Evolutionary conservation across 768 basidiomycete species (phyloP).

Genomic region (Tephrocybe sp.): DNA sequence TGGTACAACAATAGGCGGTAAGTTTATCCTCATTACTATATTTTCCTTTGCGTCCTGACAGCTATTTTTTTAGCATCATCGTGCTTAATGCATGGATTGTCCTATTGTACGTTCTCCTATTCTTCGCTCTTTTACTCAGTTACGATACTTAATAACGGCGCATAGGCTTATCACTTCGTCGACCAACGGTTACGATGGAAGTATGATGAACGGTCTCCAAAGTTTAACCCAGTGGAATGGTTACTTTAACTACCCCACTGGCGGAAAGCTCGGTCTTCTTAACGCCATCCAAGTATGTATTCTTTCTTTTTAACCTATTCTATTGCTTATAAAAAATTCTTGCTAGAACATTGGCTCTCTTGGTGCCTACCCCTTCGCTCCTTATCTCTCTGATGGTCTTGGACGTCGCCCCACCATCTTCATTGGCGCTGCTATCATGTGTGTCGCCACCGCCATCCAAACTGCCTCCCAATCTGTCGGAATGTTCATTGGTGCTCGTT

Average conservation of each 20-base stretch:
- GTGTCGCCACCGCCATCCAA: constrained; percentile 37
- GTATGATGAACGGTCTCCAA: too few species aligned
- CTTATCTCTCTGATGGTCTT: constrained; percentile 61
- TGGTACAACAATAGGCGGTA: too few species aligned
- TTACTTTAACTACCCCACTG: constrained; percentile 53
- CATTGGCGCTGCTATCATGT: too few species aligned
- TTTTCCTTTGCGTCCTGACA: too few species aligned
- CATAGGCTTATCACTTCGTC: constrained; percentile 62
- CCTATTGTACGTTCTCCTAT: constrained; percentile 40
- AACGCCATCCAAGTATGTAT: constrained; percentile 42
- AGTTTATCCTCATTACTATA: constrained; percentile 32
- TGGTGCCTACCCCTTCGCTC: constrained; percentile 60
- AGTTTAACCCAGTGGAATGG: constrained; percentile 52
- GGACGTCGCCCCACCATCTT: too few species aligned
- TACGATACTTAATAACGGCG: background rate
- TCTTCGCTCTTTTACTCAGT: background rate
- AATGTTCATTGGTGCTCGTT: too few species aligned
- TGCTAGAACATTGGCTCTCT: constrained; percentile 63
- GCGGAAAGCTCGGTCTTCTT: too few species aligned
- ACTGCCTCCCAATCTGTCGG: constrained; percentile 56
- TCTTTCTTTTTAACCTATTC: constrained; percentile 33
- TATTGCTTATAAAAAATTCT: background rate
- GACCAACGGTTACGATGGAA: constrained; percentile 61
- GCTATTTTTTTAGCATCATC: too few species aligned
- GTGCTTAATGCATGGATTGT: constrained; percentile 61